Conservation (phyloP, 1,284 basidiomycete species). For the Sporisorium graminicola region DNA sequence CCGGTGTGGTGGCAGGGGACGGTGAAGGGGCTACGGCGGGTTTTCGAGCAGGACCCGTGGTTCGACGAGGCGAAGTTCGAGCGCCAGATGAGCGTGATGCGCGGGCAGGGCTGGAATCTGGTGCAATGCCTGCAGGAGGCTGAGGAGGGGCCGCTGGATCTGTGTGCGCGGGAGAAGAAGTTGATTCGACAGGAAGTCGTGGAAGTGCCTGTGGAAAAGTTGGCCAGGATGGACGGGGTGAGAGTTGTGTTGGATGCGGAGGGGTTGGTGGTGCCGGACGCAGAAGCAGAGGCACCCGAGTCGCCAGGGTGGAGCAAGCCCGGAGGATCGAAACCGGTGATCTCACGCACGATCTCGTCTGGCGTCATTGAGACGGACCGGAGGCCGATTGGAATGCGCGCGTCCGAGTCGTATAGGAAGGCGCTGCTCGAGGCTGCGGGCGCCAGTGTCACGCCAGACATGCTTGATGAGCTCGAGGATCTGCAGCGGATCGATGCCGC, state of each 20-base stretch:
- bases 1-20: conserved; percentile 92
- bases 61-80: conserved; percentile 71
- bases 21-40: conserved; percentile 79
- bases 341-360: conserved; percentile 23
- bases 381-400: conserved; percentile 41
- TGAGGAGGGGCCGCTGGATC: conserved; percentile 73
- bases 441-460: background rate
- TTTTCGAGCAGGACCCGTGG: conserved; percentile 84
- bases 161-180: conserved; percentile 65
- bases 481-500: background rate
- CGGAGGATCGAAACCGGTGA: conserved; percentile 1
- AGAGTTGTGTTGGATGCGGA: conserved; percentile 19
- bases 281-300: background rate
- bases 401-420: conserved; percentile 45
- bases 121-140: conserved; percentile 82
- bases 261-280: conserved; percentile 6
- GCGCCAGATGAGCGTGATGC: conserved; percentile 88
- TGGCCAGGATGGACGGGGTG: conserved; percentile 22
- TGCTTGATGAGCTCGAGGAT: conserved; percentile 9
- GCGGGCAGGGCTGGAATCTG: conserved; percentile 91
- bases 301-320: background rate
- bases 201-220: conserved; percentile 18
- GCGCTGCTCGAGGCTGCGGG: conserved; percentile 36
- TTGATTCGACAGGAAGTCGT: conserved; percentile 53
- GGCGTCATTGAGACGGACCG: conserved; percentile 21